Percentiles rank a stretch among this genome's conserved stretches.
These are phyloP conservation scores for Podospora australis DNA, from an alignment of 495 filamentous ascomycete species.

Conservation along the genomic window DNA sequence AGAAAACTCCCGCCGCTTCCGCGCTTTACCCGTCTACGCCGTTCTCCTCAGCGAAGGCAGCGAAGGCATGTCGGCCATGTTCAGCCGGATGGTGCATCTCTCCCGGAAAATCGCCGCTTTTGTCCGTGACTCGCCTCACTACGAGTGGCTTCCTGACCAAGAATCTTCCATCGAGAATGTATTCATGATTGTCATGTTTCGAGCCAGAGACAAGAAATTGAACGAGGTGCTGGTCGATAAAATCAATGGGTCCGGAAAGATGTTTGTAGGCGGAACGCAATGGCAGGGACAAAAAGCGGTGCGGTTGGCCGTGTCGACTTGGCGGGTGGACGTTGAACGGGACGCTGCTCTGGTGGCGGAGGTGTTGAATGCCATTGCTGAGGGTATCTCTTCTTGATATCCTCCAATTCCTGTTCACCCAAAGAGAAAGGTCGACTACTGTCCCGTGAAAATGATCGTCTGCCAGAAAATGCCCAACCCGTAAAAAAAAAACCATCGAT, in stretches of 20 bases:
- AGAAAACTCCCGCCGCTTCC: conserved; percentile 87
- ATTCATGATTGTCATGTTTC: conserved; percentile 76
- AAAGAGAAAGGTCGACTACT: too few species aligned
- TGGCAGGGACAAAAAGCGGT: conserved; percentile 69
- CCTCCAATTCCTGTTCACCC: neutral
- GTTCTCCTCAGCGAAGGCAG: conserved; percentile 69
- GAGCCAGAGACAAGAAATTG: conserved; percentile 59
- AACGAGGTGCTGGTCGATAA: conserved; percentile 58
- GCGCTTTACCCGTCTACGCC: conserved; percentile 83
- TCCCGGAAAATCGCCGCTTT: conserved; percentile 60
- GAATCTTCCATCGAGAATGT: conserved; percentile 32
- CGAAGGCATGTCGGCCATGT: conserved; percentile 62
- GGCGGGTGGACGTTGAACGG: conserved; percentile 56
- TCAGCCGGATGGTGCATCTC: conserved; percentile 63
- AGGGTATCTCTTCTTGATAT: neutral
- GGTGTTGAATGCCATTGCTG: conserved; percentile 35
- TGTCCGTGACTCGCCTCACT: conserved; percentile 49
- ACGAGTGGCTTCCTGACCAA: conserved; percentile 57
- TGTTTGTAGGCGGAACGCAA: conserved; percentile 76
- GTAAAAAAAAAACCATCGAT: neutral
- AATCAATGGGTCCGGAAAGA: conserved; percentile 67
- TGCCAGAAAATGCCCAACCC: neutral
- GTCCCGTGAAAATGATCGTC: neutral
- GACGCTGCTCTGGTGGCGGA: conserved; percentile 48
- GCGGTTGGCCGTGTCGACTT: conserved; percentile 78